Evolutionary conservation across 495 filamentous ascomycete species (phyloP).

Genomic region (Penicillium ochrochloron): DNA sequence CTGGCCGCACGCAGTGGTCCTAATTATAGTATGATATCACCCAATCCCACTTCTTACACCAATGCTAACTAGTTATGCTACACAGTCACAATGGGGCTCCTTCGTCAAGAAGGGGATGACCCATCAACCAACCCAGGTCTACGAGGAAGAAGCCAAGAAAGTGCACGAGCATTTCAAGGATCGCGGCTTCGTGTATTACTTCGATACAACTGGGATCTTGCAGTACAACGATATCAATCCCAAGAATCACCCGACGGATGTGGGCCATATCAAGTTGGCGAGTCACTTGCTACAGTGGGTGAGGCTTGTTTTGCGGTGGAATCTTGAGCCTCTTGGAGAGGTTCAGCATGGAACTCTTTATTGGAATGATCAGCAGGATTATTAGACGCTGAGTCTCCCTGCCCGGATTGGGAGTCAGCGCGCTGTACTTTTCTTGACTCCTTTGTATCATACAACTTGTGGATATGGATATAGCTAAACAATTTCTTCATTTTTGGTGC

Average conservation of each 20-base stretch:
- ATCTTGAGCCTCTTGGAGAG: slow-evolving; percentile 64
- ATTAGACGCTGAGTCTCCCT: slow-evolving; percentile 31
- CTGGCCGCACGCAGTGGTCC: slow-evolving; percentile 65
- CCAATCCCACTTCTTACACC: neutral
- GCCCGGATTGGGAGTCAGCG: no score
- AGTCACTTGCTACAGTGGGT: slow-evolving; percentile 66
- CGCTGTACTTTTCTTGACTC: neutral
- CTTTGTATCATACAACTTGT: neutral
- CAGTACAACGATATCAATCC: slow-evolving; percentile 73
- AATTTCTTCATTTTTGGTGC: neutral
- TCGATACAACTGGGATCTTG: slow-evolving; percentile 68
- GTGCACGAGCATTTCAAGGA: slow-evolving; percentile 62
- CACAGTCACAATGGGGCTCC: slow-evolving; percentile 64
- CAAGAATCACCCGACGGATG: slow-evolving; percentile 66
- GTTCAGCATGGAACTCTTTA: slow-evolving; percentile 65
- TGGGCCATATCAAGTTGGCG: slow-evolving; percentile 69
- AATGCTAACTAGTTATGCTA: neutral
- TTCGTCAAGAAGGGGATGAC: slow-evolving; percentile 59
- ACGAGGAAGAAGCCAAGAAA: slow-evolving; percentile 57
- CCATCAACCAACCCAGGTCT: slow-evolving; percentile 53
- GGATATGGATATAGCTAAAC: neutral
- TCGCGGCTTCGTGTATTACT: slow-evolving; percentile 66
- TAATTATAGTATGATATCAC: slow-evolving; percentile 58
- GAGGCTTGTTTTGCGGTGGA: slow-evolving; percentile 61
- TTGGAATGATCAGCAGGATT: slow-evolving; percentile 61